Conservation (phyloP, 179 eudicot genomes). For the Dionaea muscipula region DNA sequence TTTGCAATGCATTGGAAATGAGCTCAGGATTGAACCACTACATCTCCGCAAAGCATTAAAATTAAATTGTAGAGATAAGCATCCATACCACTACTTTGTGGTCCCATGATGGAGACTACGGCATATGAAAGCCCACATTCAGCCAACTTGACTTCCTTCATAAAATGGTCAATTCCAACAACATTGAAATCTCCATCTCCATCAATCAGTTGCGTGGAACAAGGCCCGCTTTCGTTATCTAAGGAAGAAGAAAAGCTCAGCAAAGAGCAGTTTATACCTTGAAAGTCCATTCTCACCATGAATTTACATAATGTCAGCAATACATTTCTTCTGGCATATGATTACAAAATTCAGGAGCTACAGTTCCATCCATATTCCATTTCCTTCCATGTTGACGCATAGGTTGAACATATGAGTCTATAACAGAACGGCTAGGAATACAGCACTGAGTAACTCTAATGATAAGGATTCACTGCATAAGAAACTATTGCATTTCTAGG, state of each 20-base stretch:
- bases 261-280: not conserved
- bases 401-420: too few species aligned
- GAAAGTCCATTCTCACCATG: not conserved
- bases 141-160: slow-evolving; percentile 46
- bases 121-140: slow-evolving; percentile 73
- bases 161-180: slow-evolving; percentile 38
- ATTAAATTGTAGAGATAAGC: not conserved
- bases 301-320: not conserved
- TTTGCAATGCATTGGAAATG: too few species aligned
- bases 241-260: not conserved
- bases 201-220: slow-evolving; percentile 59
- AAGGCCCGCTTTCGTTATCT: slow-evolving; percentile 19
- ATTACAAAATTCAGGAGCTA: not conserved
- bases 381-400: too few species aligned
- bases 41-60: too few species aligned
- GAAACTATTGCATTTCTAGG: too few species aligned
- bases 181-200: slow-evolving; percentile 58
- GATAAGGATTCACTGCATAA: too few species aligned
- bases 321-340: not conserved
- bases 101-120: slow-evolving; percentile 69
- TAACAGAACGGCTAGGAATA: too few species aligned
- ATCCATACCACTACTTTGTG: slow-evolving; percentile 64
- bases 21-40: too few species aligned
- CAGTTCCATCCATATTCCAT: too few species aligned
- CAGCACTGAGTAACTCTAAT: too few species aligned